Conservation (phyloP, 306 rosid species). For the Vigna angularis region DNA sequence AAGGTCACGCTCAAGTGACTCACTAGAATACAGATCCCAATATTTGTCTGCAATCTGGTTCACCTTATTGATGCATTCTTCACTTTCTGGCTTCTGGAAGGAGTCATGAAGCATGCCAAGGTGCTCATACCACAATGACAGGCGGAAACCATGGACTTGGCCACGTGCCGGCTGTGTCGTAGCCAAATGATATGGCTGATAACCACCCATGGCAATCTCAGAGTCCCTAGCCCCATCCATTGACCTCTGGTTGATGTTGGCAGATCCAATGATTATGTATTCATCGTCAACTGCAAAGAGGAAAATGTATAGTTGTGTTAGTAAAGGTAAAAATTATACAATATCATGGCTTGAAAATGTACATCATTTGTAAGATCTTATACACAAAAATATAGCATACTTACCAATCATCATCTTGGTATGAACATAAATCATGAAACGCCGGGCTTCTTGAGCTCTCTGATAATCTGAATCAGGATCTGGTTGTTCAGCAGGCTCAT, state of each 20-base stretch:
- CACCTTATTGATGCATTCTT: slow-evolving; percentile 65
- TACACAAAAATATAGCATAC: slow-evolving; percentile 22
- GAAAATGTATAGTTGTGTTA: background rate
- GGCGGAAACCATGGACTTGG: slow-evolving; percentile 72
- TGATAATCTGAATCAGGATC: slow-evolving; percentile 64
- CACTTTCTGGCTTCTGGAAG: slow-evolving; percentile 57
- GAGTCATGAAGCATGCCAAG: slow-evolving; percentile 71
- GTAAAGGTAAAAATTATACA: background rate
- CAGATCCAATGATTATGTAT: slow-evolving; percentile 78
- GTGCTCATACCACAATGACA: slow-evolving; percentile 80
- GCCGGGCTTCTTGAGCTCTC: slow-evolving; percentile 69
- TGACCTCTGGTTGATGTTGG: slow-evolving; percentile 84
- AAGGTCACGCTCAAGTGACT: slow-evolving; percentile 66
- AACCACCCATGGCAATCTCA: slow-evolving; percentile 80
- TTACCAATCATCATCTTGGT: slow-evolving; percentile 83
- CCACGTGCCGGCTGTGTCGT: slow-evolving; percentile 67
- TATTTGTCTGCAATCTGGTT: slow-evolving; percentile 73
- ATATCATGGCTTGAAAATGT: background rate
- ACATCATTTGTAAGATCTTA: slow-evolving; percentile 13
- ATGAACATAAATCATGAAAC: slow-evolving; percentile 84
- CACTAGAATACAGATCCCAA: slow-evolving; percentile 71
- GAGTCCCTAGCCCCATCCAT: slow-evolving; percentile 82
- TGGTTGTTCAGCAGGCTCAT: slow-evolving; percentile 66
- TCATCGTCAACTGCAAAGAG: slow-evolving; percentile 70
- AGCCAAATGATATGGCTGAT: slow-evolving; percentile 69